Evolutionary conservation across 2,329 filamentous ascomycete genomes (phyloP).

Genomic region (Fusarium redolens): DNA sequence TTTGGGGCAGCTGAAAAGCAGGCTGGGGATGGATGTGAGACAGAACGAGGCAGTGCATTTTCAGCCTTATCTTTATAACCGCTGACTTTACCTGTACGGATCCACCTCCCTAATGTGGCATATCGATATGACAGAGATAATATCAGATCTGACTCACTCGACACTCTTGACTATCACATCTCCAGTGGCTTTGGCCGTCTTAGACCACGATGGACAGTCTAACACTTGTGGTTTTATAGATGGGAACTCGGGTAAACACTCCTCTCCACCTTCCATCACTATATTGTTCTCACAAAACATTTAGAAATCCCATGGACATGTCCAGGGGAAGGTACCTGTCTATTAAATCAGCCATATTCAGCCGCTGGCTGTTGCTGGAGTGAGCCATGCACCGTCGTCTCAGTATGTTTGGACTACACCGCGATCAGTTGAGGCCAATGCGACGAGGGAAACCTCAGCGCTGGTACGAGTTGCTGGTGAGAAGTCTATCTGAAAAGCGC

Average conservation of each 20-base stretch:
- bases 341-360: neutral
- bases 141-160: neutral
- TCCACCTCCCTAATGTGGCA: accelerated
- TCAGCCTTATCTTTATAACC: neutral
- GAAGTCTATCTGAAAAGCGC: too few species aligned
- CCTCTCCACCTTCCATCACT: too few species aligned
- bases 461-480: neutral
- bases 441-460: neutral
- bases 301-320: neutral
- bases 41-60: neutral
- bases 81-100: neutral
- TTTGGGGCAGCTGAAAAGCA: neutral
- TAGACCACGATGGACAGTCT: neutral
- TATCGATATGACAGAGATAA: neutral
- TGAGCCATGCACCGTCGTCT: neutral
- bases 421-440: neutral
- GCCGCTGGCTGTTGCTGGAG: neutral
- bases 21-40: neutral
- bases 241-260: neutral
- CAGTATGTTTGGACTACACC: neutral
- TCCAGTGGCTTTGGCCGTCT: neutral
- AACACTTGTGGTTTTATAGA: neutral
- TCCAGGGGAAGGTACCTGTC: neutral
- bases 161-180: neutral
- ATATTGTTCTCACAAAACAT: neutral